Conservation (phyloP, 2,329 filamentous ascomycete genomes). For the Pseudocercospora fuligena region DNA sequence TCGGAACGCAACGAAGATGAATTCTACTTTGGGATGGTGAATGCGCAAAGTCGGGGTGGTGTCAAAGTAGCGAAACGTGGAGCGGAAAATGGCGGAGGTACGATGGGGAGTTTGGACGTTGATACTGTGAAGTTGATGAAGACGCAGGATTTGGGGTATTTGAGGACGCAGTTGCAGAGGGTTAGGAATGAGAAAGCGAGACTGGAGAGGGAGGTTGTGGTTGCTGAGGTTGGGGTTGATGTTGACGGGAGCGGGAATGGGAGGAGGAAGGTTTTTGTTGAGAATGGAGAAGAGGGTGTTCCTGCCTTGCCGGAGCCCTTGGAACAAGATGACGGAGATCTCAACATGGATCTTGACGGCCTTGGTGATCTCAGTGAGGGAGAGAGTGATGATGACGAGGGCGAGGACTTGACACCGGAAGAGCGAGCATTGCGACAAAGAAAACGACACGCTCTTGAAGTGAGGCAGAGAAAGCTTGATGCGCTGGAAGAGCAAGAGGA, state of each 20-base stretch:
- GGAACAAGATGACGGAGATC: constrained; percentile 20
- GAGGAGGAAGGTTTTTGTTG: constrained; percentile 46
- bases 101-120: constrained; percentile 50
- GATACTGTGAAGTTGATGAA: constrained; percentile 68
- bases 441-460: constrained; percentile 56
- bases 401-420: constrained; percentile 40
- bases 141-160: constrained; percentile 67
- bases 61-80: constrained; percentile 53
- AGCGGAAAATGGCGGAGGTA: constrained; percentile 42
- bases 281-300: constrained; percentile 36
- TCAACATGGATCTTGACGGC: constrained; percentile 33
- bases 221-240: constrained; percentile 46
- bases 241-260: constrained; percentile 39
- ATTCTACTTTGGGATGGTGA: constrained; percentile 69
- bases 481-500: constrained; percentile 59
- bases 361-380: constrained; percentile 30
- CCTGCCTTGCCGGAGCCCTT: constrained; percentile 6
- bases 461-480: constrained; percentile 55
- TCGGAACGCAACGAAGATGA: constrained; percentile 68
- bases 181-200: constrained; percentile 59
- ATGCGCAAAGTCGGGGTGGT: constrained; percentile 52
- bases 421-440: constrained; percentile 56
- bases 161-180: constrained; percentile 62
- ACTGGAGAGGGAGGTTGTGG: constrained; percentile 45
- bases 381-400: constrained; percentile 30